Percentiles rank a stretch among this genome's conserved stretches.
Conservation (phyloP, 768 basidiomycete species). For the Udeniomyces megalosporus region DNA sequence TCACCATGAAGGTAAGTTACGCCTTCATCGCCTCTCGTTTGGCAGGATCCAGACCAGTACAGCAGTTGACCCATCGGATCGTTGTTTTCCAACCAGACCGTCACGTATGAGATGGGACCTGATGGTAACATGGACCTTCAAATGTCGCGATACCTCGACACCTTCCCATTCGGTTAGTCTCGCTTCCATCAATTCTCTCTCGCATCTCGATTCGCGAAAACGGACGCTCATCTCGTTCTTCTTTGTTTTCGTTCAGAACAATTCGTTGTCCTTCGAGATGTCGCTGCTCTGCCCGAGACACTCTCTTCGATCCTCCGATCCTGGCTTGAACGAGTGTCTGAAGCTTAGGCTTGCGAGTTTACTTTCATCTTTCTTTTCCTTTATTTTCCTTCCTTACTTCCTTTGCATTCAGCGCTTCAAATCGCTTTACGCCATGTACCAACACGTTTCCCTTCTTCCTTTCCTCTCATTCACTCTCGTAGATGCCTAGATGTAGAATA, state of each 20-base stretch:
- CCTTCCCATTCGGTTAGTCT: conserved; percentile 58
- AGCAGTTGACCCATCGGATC: not conserved
- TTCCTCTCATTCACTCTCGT: no score
- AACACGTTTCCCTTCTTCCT: no score
- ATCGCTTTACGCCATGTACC: no score
- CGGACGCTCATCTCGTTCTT: no score
- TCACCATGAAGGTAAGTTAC: not conserved
- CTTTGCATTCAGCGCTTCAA: not conserved
- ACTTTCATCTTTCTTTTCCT: not conserved
- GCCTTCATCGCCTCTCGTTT: no score
- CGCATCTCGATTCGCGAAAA: no score
- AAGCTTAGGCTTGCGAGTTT: not conserved
- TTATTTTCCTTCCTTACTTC: no score
- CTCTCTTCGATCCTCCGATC: conserved; percentile 75
- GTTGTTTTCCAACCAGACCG: conserved; percentile 67
- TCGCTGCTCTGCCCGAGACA: conserved; percentile 82
- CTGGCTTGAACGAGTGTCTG: conserved; percentile 32
- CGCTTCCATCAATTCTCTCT: no score
- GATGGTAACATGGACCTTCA: conserved; percentile 71
- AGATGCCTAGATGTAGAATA: no score
- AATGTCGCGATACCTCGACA: conserved; percentile 76
- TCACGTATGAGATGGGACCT: conserved; percentile 57
- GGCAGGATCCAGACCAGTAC: no score
- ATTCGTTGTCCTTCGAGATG: conserved; percentile 74
- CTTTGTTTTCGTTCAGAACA: conserved; percentile 40